These are phyloP conservation scores for Akanthomyces dipterigenus DNA, from an alignment of 2,329 filamentous ascomycete genomes.

Conservation along the genomic window DNA sequence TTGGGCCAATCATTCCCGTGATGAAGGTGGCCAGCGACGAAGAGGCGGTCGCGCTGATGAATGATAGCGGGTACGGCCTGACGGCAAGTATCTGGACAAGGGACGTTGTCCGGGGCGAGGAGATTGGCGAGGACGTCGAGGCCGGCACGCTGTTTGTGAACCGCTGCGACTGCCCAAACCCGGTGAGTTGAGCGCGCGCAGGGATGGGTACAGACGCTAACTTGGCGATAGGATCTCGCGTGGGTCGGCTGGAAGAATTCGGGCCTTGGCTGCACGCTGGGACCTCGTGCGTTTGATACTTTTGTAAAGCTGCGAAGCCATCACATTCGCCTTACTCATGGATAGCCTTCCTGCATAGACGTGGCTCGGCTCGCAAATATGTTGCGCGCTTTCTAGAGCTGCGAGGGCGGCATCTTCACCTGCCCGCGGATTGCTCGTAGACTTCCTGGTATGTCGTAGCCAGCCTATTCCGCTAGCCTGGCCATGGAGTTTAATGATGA, in stretches of 20 bases:
- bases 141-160: conserved; percentile 96
- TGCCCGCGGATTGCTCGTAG: background rate
- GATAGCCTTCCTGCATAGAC: background rate
- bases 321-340: conserved; percentile 39
- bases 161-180: conserved; percentile 83
- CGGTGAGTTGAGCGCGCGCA: conserved; percentile 52
- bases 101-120: conserved; percentile 67
- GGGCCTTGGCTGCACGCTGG: conserved; percentile 86
- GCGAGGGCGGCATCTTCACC: no score
- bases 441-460: no score
- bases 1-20: conserved; percentile 88
- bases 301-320: conserved; percentile 96
- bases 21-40: conserved; percentile 77
- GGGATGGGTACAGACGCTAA: background rate
- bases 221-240: conserved; percentile 61
- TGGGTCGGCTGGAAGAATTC: conserved; percentile 98
- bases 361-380: background rate
- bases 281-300: conserved; percentile 86
- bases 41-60: conserved; percentile 82
- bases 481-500: no score
- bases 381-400: no score
- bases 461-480: no score
- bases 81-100: conserved; percentile 98
- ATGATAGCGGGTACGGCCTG: conserved; percentile 87
- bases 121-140: conserved; percentile 74